Percentiles rank a stretch among this genome's conserved stretches.
Evolutionary conservation across 164 flowering plant species (phyloP).

Genomic region (Chimonanthus praecox): DNA sequence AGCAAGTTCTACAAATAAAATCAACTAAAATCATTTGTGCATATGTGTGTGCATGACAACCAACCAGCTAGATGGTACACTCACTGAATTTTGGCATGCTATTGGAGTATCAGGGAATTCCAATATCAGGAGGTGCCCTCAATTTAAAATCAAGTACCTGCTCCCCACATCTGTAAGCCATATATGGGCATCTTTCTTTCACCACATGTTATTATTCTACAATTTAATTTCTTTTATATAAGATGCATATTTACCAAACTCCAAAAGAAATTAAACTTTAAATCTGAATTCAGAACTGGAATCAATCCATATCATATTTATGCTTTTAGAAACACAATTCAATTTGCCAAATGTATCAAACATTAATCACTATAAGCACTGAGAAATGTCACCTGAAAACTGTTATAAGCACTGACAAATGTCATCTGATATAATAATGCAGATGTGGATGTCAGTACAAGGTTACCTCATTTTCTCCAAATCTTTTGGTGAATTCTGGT

Average conservation of each 20-base stretch:
- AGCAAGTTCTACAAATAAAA: too few species aligned
- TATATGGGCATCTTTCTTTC: not conserved
- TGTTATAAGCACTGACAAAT: not conserved
- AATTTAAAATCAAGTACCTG: not conserved
- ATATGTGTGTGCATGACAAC: too few species aligned
- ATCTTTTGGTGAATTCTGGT: constrained; percentile 60
- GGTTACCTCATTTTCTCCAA: constrained; percentile 71
- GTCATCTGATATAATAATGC: not conserved
- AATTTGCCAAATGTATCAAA: not conserved
- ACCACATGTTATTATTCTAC: not conserved
- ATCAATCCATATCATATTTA: not conserved
- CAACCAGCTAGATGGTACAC: too few species aligned
- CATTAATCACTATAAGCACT: not conserved
- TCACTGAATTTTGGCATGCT: too few species aligned
- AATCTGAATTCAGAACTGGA: not conserved
- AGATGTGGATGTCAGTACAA: not conserved
- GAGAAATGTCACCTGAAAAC: not conserved
- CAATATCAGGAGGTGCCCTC: too few species aligned
- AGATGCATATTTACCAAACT: not conserved
- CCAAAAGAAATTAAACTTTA: not conserved
- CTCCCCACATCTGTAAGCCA: not conserved
- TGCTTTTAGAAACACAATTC: not conserved
- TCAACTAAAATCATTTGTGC: too few species aligned
- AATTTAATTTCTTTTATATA: too few species aligned
- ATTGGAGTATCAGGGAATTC: too few species aligned